phyloP scores from a whole-genome alignment of 177 flowering plant genomes.

The Telopea speciosissima region DNA sequence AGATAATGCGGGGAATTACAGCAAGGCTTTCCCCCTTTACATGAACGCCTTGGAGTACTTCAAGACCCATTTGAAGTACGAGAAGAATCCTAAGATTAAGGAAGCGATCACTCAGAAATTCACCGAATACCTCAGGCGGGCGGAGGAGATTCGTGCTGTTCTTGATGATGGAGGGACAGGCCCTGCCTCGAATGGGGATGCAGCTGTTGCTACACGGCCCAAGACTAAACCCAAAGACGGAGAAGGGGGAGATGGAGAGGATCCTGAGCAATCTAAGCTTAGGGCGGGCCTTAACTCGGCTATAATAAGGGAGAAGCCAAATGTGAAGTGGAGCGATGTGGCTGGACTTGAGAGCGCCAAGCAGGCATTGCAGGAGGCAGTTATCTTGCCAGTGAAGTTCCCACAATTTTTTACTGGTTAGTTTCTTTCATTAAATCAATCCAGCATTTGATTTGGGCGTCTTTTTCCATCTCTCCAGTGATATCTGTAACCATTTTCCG shows the following conservation, averaged over 20 bases:
- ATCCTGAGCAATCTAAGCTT: constrained; percentile 79
- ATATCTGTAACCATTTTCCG: background rate
- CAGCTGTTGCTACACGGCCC: constrained; percentile 70
- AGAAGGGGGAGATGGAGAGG: constrained; percentile 74
- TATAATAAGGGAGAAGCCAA: constrained; percentile 91
- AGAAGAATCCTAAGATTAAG: constrained; percentile 89
- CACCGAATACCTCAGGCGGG: constrained; percentile 88
- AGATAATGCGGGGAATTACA: constrained; percentile 91
- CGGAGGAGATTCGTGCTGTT: constrained; percentile 94
- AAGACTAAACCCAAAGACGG: constrained; percentile 77
- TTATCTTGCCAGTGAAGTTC: constrained; percentile 87
- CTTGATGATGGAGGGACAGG: constrained; percentile 86
- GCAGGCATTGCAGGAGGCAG: constrained; percentile 97
- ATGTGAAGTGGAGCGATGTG: constrained; percentile 94
- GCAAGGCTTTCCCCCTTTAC: constrained; percentile 83
- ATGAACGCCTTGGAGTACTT: constrained; percentile 97
- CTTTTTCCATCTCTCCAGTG: no score
- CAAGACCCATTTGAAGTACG: constrained; percentile 87
- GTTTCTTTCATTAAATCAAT: background rate
- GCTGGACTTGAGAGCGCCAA: constrained; percentile 98
- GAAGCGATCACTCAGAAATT: constrained; percentile 92
- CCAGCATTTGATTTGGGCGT: background rate
- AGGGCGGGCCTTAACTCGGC: constrained; percentile 80
- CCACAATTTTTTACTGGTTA: constrained; percentile 94
- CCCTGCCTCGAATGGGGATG: constrained; percentile 67